A percentile compares a stretch with the other conserved stretches of the same genome.
phyloP scores from a whole-genome alignment of 768 basidiomycete species.

The Leucocoprinus leucothites region DNA sequence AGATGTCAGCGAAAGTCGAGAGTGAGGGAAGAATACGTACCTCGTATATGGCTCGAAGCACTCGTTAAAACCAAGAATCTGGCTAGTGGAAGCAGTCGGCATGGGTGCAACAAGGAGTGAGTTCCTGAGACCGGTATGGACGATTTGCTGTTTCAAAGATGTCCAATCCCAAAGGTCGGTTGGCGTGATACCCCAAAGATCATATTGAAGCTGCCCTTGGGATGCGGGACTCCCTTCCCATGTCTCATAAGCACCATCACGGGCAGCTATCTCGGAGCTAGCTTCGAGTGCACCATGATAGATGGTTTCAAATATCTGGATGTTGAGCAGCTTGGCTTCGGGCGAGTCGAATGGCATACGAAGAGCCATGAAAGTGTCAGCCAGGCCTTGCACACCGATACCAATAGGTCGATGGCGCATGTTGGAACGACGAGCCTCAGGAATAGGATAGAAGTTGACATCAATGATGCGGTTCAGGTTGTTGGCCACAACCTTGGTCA shows the following conservation, averaged over 20 bases:
- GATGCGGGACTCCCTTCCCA: constrained; percentile 90
- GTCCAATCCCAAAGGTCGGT: constrained; percentile 94
- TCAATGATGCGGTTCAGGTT: constrained; percentile 96
- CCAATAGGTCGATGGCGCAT: constrained; percentile 98
- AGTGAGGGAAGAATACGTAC: constrained; percentile 33
- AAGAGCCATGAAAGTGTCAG: constrained; percentile 96
- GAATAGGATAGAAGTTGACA: constrained; percentile 92
- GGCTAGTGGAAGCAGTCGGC: constrained; percentile 98
- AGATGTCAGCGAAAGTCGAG: constrained; percentile 12
- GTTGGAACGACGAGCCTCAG: constrained; percentile 90
- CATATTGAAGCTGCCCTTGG: constrained; percentile 87
- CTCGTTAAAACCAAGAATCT: constrained; percentile 97
- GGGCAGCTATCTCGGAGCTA: constrained; percentile 80
- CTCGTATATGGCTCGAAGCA: constrained; percentile 99
- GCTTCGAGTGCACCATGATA: constrained; percentile 94
- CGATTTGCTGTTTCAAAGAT: constrained; percentile 81
- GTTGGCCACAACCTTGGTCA: constrained; percentile 86
- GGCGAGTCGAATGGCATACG: constrained; percentile 93
- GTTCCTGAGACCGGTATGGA: constrained; percentile 79
- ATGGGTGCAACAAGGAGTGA: constrained; percentile 93
- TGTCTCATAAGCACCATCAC: constrained; percentile 81
- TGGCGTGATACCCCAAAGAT: constrained; percentile 93
- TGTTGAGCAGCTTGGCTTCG: constrained; percentile 84
- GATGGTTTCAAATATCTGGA: constrained; percentile 98
- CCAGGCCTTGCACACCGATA: constrained; percentile 95